These are phyloP conservation scores for Alternaria gansuensis DNA, from an alignment of 2,329 filamentous ascomycete species.

Conservation along the genomic window DNA sequence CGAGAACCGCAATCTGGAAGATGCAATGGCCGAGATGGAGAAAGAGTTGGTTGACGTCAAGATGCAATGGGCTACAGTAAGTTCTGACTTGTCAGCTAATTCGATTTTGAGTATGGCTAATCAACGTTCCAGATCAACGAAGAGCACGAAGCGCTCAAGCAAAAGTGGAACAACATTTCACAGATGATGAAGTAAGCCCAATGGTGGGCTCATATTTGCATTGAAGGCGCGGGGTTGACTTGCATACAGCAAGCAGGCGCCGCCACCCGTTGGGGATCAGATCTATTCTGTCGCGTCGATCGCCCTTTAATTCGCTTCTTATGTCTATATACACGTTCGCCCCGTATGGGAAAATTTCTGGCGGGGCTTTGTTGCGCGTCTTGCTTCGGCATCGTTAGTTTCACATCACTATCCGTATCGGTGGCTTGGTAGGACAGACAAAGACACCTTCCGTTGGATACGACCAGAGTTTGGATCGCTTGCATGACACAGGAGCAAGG, in stretches of 20 bases:
- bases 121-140: constrained; percentile 54
- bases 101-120: constrained; percentile 26
- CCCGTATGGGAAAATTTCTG: background rate
- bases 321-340: constrained; percentile 44
- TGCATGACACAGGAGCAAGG: constrained; percentile 25
- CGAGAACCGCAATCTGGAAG: constrained; percentile 87
- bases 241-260: constrained; percentile 34
- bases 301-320: constrained; percentile 40
- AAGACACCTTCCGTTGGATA: constrained; percentile 24
- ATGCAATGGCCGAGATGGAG: constrained; percentile 90
- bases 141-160: constrained; percentile 59
- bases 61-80: constrained; percentile 93
- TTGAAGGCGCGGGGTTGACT: constrained; percentile 34
- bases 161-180: constrained; percentile 60
- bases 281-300: constrained; percentile 35
- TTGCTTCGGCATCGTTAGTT: constrained; percentile 20
- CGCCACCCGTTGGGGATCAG: constrained; percentile 29
- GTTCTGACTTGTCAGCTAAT: constrained; percentile 43
- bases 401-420: constrained; percentile 37
- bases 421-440: constrained; percentile 24
- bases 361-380: constrained; percentile 12
- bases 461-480: constrained; percentile 26
- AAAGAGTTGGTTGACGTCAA: constrained; percentile 91
- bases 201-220: constrained; percentile 24
- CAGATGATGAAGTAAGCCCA: constrained; percentile 54